Conservation (phyloP, 768 basidiomycete genomes). For the Mrakia blollopis region DNA sequence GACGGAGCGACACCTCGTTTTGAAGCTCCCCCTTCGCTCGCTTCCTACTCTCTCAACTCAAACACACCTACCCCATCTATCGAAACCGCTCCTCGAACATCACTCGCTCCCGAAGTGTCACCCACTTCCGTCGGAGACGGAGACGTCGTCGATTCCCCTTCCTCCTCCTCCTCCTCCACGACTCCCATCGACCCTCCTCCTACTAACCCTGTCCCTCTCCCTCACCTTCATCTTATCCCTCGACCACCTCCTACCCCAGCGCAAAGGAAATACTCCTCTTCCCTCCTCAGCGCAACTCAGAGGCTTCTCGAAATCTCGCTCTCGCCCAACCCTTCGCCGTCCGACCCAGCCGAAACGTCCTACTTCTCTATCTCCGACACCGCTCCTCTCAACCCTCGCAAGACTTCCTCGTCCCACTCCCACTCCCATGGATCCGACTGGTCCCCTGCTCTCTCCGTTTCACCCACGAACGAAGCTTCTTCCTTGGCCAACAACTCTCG, state of each 20-base stretch:
- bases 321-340: constrained; percentile 6
- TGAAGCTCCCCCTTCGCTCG: neutral
- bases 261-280: neutral
- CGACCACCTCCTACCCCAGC: neutral
- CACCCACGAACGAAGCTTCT: neutral
- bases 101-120: too few species aligned
- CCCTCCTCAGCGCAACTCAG: neutral
- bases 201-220: neutral
- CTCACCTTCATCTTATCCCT: constrained; percentile 7
- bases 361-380: neutral
- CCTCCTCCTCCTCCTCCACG: neutral
- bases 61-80: neutral
- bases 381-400: neutral
- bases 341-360: neutral
- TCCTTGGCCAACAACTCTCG: too few species aligned
- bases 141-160: neutral
- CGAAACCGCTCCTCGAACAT: neutral
- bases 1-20: neutral
- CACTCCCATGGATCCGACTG: neutral
- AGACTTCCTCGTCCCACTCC: neutral
- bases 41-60: neutral
- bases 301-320: neutral
- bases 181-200: neutral
- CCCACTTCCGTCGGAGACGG: neutral
- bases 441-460: neutral